phyloP scores from a whole-genome alignment of 2,329 filamentous ascomycete genomes.

The Coniochaeta ligniaria region DNA sequence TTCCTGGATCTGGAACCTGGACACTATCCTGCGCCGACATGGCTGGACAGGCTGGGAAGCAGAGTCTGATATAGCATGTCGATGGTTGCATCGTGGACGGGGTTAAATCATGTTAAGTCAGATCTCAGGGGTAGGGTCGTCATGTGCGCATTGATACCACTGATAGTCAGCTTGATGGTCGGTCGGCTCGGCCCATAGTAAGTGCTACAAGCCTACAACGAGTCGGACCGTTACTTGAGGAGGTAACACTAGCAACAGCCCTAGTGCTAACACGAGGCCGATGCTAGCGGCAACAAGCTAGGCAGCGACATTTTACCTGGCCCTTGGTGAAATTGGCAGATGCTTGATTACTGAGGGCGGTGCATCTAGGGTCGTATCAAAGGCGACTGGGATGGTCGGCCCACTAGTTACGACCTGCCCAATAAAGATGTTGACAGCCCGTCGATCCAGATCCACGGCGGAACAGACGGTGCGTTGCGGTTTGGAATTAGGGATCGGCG shows the following conservation, averaged over 20 bases:
- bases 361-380: background rate
- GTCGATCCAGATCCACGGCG: background rate
- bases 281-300: background rate
- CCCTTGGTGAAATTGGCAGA: background rate
- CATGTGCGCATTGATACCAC: background rate
- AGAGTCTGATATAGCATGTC: background rate
- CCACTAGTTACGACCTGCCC: background rate
- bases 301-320: background rate
- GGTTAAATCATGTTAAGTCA: too few species aligned
- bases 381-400: background rate
- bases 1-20: background rate
- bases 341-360: background rate
- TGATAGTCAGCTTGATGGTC: background rate
- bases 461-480: background rate
- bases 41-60: background rate
- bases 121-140: background rate
- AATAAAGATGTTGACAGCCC: background rate
- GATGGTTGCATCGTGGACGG: background rate
- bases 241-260: background rate
- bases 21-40: background rate
- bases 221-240: background rate
- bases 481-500: background rate
- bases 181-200: background rate
- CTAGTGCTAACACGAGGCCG: background rate
- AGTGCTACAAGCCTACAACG: background rate